These are phyloP conservation scores for Penicillium subrubescens DNA, from an alignment of 495 filamentous ascomycete species.

Conservation along the genomic window DNA sequence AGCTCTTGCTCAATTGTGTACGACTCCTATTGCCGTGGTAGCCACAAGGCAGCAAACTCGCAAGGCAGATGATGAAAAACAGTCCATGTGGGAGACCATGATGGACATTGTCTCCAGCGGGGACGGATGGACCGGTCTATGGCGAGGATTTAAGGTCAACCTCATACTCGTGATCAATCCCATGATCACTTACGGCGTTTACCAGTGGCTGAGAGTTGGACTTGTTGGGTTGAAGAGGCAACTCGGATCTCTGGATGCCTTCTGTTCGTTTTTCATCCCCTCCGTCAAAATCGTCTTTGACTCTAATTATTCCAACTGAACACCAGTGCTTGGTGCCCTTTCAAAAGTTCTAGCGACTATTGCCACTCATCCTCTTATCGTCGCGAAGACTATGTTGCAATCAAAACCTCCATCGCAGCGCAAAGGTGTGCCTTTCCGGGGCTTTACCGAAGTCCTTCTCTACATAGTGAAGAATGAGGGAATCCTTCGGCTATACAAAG, in stretches of 20 bases:
- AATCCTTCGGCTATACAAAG: slow-evolving; percentile 77
- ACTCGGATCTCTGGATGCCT: slow-evolving; percentile 75
- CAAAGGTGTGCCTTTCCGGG: slow-evolving; percentile 79
- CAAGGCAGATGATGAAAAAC: slow-evolving; percentile 64
- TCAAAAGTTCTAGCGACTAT: slow-evolving; percentile 85
- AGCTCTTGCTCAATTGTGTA: slow-evolving; percentile 84
- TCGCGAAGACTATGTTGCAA: slow-evolving; percentile 88
- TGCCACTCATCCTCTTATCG: slow-evolving; percentile 84
- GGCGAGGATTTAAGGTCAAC: slow-evolving; percentile 53
- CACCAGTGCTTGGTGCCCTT: slow-evolving; percentile 73
- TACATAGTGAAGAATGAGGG: slow-evolving; percentile 85
- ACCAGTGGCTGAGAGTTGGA: slow-evolving; percentile 73
- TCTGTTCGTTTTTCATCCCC: slow-evolving; percentile 55
- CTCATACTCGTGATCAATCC: slow-evolving; percentile 74
- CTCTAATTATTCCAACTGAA: not conserved
- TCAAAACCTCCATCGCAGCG: slow-evolving; percentile 76
- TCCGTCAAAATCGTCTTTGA: not conserved
- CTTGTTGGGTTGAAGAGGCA: slow-evolving; percentile 68
- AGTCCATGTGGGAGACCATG: slow-evolving; percentile 77
- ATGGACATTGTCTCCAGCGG: slow-evolving; percentile 77
- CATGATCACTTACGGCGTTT: slow-evolving; percentile 91
- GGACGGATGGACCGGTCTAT: slow-evolving; percentile 79
- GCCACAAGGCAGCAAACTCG: slow-evolving; percentile 86
- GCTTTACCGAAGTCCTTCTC: slow-evolving; percentile 81
- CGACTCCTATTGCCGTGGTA: slow-evolving; percentile 86